phyloP scores from a whole-genome alignment of 495 filamentous ascomycete genomes.

The Daldinia decipiens region DNA sequence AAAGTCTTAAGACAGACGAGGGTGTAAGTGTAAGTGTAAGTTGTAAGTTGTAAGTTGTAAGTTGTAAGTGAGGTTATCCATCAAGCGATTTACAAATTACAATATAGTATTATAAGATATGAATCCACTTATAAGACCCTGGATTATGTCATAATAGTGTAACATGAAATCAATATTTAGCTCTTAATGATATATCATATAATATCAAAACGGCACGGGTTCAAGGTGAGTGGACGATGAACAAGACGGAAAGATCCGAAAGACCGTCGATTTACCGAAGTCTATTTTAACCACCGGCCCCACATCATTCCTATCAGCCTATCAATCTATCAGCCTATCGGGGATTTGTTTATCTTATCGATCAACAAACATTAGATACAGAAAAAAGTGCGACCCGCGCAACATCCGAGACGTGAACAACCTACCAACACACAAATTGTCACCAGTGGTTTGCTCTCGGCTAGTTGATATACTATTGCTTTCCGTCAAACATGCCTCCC shows the following conservation, averaged over 20 bases:
- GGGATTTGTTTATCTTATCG: conserved; percentile 44
- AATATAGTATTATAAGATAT: not conserved
- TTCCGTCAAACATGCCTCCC: conserved; percentile 31
- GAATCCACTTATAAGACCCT: not conserved
- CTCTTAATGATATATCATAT: not conserved
- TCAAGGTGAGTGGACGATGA: not conserved
- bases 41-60: not conserved
- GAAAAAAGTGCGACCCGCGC: conserved; percentile 31
- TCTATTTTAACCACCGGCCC: not conserved
- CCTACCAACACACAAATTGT: conserved; percentile 10
- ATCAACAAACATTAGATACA: conserved; percentile 38
- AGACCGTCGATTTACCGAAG: conserved; percentile 28
- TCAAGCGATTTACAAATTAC: too few relatives aligned
- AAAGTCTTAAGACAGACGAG: not conserved
- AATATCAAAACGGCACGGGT: not conserved
- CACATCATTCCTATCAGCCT: conserved; percentile 21
- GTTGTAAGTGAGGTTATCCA: not conserved
- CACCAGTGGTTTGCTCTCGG: not conserved
- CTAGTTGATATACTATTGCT: not conserved
- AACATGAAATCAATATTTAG: not conserved
- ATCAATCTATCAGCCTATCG: conserved; percentile 13
- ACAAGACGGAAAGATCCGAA: not conserved
- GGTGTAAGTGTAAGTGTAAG: conserved; percentile 1
- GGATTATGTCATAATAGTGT: not conserved
- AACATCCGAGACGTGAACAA: conserved; percentile 5